Base-by-base conservation (phyloP, 1,284 basidiomycete species). In the Fistulina hepatica region DNA sequence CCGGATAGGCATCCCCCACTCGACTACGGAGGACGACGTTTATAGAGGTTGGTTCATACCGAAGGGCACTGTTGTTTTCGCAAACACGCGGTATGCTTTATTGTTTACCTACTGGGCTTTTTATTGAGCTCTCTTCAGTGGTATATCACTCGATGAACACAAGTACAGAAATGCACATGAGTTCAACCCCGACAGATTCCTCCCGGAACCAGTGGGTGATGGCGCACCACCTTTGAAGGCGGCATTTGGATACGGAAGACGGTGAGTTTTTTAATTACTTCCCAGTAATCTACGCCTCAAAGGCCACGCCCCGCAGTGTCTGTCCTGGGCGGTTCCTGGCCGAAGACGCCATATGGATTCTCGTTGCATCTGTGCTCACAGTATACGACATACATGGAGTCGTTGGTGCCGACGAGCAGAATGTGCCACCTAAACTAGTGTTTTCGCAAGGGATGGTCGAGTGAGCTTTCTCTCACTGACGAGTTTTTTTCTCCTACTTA, bases 131-230 rank as follows among this genome's bases (percentile, higher is more conserved):
- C 25, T 36, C 34, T 36, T 11, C 27, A 54, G 53, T 46, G 50
- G 48, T 7, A 56, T 54, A 48, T 49, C 50, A 8, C 47, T 48
- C 36, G 46, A 57, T 21, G 46, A 52, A 23, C 7, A 20, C 11
- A 48, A 48, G 27, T 57, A 55, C 39, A 48, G 51, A 3, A 47
- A 60, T 9, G 52, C 54, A 13, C 54, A 54, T 35, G 36, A 37
- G 10, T 63, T 62, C 44, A 51, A 50, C 35, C 59, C 58, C 0
- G 55, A 56, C 13, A 26, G 58, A 26, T 64, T 50, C 42, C 42
- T 60, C 27, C 36, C 43, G 6, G 42, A 53, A 32, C 52, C 51
- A 3, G 37, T 31, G 16, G 17, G 51, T 6, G 49, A 47, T 20
- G 37, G 47, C 13, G 51, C 52, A 27, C 47, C 21, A 25, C 31